Evolutionary conservation across 257 asterid genomes (phyloP).

Genomic region (Primulina eburnea): DNA sequence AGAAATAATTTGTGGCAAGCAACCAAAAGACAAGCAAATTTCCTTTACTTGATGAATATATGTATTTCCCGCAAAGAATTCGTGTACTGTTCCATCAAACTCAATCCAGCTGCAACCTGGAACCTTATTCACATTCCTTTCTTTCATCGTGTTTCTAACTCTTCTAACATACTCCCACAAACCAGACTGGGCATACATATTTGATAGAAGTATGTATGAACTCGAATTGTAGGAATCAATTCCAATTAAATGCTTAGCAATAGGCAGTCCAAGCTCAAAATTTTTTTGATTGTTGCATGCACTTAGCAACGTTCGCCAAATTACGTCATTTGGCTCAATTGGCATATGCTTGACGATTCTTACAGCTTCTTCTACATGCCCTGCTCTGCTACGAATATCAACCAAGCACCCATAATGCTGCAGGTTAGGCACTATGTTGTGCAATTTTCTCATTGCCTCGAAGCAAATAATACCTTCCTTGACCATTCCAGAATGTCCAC

Average conservation of each 20-base stretch:
- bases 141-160: slow-evolving; percentile 59
- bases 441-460: slow-evolving; percentile 66
- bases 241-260: slow-evolving; percentile 49
- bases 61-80: slow-evolving; percentile 68
- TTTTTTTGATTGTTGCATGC: slow-evolving; percentile 62
- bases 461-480: slow-evolving; percentile 82
- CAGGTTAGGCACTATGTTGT: slow-evolving; percentile 55
- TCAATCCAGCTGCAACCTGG: slow-evolving; percentile 88
- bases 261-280: slow-evolving; percentile 49
- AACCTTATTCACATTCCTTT: slow-evolving; percentile 52
- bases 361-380: slow-evolving; percentile 59
- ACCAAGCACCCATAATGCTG: slow-evolving; percentile 87
- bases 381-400: slow-evolving; percentile 74
- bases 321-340: slow-evolving; percentile 62
- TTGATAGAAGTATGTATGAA: slow-evolving; percentile 68
- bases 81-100: slow-evolving; percentile 70
- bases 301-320: slow-evolving; percentile 63
- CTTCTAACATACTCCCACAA: slow-evolving; percentile 64
- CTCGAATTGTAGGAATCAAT: slow-evolving; percentile 49
- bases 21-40: slow-evolving; percentile 29
- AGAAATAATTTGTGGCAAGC: neutral
- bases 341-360: slow-evolving; percentile 70
- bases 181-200: slow-evolving; percentile 68
- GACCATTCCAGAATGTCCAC: slow-evolving; percentile 80
- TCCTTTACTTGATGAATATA: slow-evolving; percentile 38